Evolutionary conservation across 1,139 yeast genomes (phyloP).

Genomic region (Yamadazyma epiphylla): DNA sequence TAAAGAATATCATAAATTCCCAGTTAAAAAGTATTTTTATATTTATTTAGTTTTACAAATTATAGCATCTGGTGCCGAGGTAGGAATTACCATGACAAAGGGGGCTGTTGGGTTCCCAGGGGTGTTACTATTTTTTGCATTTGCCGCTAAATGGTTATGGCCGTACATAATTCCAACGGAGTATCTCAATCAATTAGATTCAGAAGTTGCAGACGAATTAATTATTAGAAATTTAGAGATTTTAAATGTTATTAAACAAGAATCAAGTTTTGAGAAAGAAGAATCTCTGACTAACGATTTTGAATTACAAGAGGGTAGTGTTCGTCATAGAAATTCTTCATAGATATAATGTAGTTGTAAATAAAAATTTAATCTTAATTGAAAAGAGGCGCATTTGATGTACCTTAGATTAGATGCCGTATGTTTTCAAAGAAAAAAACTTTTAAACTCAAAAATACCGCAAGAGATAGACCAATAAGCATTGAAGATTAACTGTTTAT

Average conservation of each 20-base stretch:
- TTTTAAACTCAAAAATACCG: too few species aligned
- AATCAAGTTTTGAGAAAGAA: slow-evolving; percentile 1
- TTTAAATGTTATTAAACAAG: slow-evolving; percentile 8
- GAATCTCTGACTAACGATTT: slow-evolving; percentile 1
- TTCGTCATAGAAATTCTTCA: too few species aligned
- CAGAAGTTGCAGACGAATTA: slow-evolving; percentile 58
- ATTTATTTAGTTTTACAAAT: slow-evolving; percentile 57
- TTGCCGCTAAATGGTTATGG: slow-evolving; percentile 67
- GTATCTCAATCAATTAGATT: slow-evolving; percentile 63
- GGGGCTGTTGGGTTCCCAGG: slow-evolving; percentile 97
- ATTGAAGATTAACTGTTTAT: too few species aligned
- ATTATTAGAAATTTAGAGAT: slow-evolving; percentile 12
- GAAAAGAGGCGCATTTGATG: too few species aligned
- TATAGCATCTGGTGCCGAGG: slow-evolving; percentile 72
- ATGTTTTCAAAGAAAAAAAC: too few species aligned
- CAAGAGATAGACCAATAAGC: too few species aligned
- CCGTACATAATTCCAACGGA: slow-evolving; percentile 59
- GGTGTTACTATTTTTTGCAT: slow-evolving; percentile 54
- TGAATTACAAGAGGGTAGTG: slow-evolving; percentile 1
- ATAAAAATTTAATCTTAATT: too few species aligned
- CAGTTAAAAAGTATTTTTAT: slow-evolving; percentile 47
- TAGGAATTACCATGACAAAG: slow-evolving; percentile 78
- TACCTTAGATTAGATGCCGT: too few species aligned
- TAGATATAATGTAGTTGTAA: too few species aligned
- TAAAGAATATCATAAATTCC: slow-evolving; percentile 27